A percentile compares a stretch with the other conserved stretches of the same genome.
These are phyloP conservation scores for Xylariomycetidae sp. DNA, from an alignment of 2,329 filamentous ascomycete species.

Conservation along the genomic window DNA sequence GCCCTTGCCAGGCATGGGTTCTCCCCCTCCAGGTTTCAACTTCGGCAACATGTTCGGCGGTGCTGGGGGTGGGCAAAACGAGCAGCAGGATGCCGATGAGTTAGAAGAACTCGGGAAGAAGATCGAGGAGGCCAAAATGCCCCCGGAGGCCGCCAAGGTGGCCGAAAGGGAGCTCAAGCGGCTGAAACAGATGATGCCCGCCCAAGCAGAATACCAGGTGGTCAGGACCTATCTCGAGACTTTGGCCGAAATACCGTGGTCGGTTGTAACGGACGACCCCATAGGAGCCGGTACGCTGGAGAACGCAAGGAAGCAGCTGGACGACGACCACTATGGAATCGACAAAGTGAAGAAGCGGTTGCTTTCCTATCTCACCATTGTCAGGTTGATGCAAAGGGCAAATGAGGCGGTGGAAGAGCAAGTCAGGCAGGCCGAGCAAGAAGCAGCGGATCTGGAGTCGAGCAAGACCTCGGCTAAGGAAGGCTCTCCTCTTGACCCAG, in stretches of 20 bases:
- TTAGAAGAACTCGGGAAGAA: constrained; percentile 87
- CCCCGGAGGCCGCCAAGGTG: constrained; percentile 81
- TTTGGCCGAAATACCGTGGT: constrained; percentile 89
- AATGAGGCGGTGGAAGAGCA: constrained; percentile 79
- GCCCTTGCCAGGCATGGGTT: constrained; percentile 8
- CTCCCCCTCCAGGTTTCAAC: constrained; percentile 18
- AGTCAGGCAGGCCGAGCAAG: constrained; percentile 61
- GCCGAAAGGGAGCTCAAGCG: constrained; percentile 83
- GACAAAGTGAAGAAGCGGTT: constrained; percentile 97
- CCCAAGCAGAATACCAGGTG: constrained; percentile 93
- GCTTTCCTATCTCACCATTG: constrained; percentile 91
- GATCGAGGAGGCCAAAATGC: constrained; percentile 73
- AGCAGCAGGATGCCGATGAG: constrained; percentile 82
- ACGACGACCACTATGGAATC: constrained; percentile 92
- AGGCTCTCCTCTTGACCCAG: constrained; percentile 26
- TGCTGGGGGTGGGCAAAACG: constrained; percentile 56
- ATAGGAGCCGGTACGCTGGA: constrained; percentile 74
- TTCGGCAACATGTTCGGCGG: constrained; percentile 39
- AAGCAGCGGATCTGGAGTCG: constrained; percentile 39
- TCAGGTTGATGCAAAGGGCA: constrained; percentile 86
- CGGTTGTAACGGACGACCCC: constrained; percentile 74
- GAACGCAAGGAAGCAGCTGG: constrained; percentile 79
- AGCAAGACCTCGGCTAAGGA: constrained; percentile 31
- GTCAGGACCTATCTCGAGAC: constrained; percentile 92
- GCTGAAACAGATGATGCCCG: constrained; percentile 90